Evolutionary conservation across 2,329 filamentous ascomycete species (phyloP).

Genomic region (Trichoderma endophyticum): DNA sequence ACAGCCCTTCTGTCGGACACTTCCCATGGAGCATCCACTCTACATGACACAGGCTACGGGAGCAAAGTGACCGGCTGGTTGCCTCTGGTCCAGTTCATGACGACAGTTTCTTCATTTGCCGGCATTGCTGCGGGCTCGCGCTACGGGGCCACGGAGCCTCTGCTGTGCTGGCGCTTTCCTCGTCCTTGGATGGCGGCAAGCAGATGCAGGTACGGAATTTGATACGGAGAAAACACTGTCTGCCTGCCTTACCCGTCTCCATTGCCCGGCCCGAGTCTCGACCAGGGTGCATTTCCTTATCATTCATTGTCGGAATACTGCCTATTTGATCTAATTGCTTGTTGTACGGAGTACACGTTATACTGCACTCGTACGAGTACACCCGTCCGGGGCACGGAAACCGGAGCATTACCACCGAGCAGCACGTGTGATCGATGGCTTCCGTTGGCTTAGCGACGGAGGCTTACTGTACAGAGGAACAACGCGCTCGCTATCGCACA

Average conservation of each 20-base stretch:
- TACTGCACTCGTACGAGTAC: background rate
- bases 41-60: slow-evolving; percentile 3
- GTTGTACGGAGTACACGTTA: background rate
- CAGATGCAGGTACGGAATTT: background rate
- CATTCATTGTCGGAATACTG: background rate
- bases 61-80: background rate
- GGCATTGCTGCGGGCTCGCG: background rate
- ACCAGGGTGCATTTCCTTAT: background rate
- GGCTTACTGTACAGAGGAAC: background rate
- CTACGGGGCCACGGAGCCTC: background rate
- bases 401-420: background rate
- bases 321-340: background rate
- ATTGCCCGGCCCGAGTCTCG: background rate
- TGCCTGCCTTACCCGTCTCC: slow-evolving; percentile 2
- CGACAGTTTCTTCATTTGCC: background rate
- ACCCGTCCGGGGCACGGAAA: background rate
- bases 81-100: background rate
- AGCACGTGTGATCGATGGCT: background rate
- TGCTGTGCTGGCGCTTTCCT: background rate
- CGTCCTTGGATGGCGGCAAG: background rate
- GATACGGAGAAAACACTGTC: background rate
- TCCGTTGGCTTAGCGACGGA: background rate
- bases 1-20: background rate
- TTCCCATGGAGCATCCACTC: slow-evolving; percentile 4
- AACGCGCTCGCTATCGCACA: background rate